Evolutionary conservation across 2,329 filamentous ascomycete genomes (phyloP), one percentile per base, ranked within the genome.

Genomic region (Fusarium virguliforme): DNA sequence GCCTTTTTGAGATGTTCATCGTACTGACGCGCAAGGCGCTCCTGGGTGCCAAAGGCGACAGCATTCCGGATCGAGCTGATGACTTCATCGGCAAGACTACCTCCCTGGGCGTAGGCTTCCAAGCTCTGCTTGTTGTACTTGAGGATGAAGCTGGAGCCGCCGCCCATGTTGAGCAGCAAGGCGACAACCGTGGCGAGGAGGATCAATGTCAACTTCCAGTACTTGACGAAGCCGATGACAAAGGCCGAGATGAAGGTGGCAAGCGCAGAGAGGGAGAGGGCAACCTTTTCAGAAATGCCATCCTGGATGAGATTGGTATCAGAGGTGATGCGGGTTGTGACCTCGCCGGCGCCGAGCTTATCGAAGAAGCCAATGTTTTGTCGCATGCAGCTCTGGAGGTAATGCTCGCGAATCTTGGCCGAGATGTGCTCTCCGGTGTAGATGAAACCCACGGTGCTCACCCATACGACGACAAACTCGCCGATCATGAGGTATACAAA

Each of bases 331-430:
- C 95, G 91, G 1, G 95, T 97, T 0, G 95, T 97, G 67, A 98
- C 93, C 81, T 98, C 96, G 64, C 95, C 95, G 35, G 94, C 92
- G 57, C 95, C 95, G 13, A 97, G 87, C 77, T 96, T 96, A 81
- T 98, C 96, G 81, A 97, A 97, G 81, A 94, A 97, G 50, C 90
- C 94, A 79, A 97, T 95, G 79, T 97, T 97, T 79, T 97, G 94
- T 67, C 90, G 89, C 84, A 97, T 84, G 77, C 94, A 95, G 69
- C 92, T 94, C 74, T 91, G 88, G 7, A 99, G 88, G 75, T 98
- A 98, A 73, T 93, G 88, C 78, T 93, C 89, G 64, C 95, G 90
- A 74, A 95, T 93, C 83, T 94, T 93, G 68, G 89, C 88, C 64
- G 90, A 90, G 77, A 95, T 90, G 76, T 94, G 91, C 79, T 95